A percentile compares a stretch with the other conserved stretches of the same genome.
Evolutionary conservation across 176 grass and related monocot species (phyloP).

Genomic region (Themeda triandra): DNA sequence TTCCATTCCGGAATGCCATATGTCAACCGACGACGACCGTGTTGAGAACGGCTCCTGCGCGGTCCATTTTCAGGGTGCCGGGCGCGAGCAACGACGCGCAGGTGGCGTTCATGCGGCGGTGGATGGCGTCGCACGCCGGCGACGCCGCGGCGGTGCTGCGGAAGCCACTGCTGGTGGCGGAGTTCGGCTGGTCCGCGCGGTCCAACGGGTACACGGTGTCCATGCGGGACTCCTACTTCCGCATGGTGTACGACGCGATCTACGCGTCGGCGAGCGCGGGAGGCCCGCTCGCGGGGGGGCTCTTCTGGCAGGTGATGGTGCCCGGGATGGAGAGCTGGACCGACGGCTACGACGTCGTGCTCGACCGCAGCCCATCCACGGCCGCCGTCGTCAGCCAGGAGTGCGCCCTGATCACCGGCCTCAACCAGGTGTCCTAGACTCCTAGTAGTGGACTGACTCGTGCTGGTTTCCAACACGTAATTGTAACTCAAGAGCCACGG

Average conservation of each 20-base stretch:
- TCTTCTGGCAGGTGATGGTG: constrained; percentile 84
- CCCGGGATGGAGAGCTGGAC: constrained; percentile 66
- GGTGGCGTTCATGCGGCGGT: constrained; percentile 55
- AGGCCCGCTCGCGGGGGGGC: constrained; percentile 46
- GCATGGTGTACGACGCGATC: constrained; percentile 45
- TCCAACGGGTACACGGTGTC: constrained; percentile 37
- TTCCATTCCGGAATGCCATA: too few species aligned
- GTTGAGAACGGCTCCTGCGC: neutral
- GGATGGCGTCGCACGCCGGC: constrained; percentile 51
- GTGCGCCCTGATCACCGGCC: constrained; percentile 32
- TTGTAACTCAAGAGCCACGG: neutral
- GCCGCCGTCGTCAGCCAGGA: constrained; percentile 36
- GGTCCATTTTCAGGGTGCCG: constrained; percentile 35
- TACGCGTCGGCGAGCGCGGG: constrained; percentile 43
- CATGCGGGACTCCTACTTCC: constrained; percentile 49
- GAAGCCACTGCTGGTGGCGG: constrained; percentile 69
- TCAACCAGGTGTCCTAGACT: neutral
- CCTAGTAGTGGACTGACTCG: neutral
- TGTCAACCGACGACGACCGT: too few species aligned
- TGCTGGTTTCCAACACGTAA: neutral
- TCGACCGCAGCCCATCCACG: constrained; percentile 46
- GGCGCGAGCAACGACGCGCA: constrained; percentile 40
- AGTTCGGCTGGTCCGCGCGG: constrained; percentile 67
- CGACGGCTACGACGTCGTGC: constrained; percentile 70
- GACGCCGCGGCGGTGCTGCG: constrained; percentile 44